Conservation (phyloP, 73 alveolate species). For the Breviolum minutum region DNA sequence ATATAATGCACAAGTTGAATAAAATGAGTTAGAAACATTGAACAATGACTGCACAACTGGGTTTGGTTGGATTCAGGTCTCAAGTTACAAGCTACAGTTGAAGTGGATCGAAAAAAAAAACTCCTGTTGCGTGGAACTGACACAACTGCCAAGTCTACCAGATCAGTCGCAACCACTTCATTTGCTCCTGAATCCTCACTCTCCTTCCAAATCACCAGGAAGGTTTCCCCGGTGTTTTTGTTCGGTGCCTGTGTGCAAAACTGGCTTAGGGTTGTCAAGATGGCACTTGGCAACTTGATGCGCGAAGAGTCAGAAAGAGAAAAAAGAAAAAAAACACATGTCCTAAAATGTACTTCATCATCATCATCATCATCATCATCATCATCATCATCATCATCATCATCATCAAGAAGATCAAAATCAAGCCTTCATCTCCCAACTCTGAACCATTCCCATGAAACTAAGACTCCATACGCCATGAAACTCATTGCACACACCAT, state of each 20-base stretch:
- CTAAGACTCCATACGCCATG: slow-evolving; percentile 29
- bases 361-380: too few species aligned
- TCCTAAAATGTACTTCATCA: neutral
- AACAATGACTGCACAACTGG: too few species aligned
- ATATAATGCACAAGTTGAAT: too few species aligned
- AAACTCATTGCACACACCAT: slow-evolving; percentile 85
- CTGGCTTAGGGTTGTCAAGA: neutral
- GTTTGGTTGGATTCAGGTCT: too few species aligned
- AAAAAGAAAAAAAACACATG: neutral
- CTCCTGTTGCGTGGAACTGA: too few species aligned
- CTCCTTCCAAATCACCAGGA: slow-evolving; percentile 97
- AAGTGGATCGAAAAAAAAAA: too few species aligned
- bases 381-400: neutral
- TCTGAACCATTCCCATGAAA: neutral
- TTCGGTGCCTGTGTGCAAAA: slow-evolving; percentile 55
- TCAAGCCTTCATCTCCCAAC: neutral
- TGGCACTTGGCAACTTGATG: too few species aligned
- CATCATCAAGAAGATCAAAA: neutral
- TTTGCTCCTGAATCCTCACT: slow-evolving; percentile 57
- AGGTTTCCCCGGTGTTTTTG: slow-evolving; percentile 99
- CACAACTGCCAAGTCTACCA: too few species aligned
- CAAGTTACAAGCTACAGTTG: too few species aligned
- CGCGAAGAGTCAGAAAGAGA: neutral
- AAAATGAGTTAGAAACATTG: too few species aligned
- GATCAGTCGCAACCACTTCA: too few species aligned